Evolutionary conservation across 345 rosid species (phyloP).

Genomic region (Brassica rapa): DNA sequence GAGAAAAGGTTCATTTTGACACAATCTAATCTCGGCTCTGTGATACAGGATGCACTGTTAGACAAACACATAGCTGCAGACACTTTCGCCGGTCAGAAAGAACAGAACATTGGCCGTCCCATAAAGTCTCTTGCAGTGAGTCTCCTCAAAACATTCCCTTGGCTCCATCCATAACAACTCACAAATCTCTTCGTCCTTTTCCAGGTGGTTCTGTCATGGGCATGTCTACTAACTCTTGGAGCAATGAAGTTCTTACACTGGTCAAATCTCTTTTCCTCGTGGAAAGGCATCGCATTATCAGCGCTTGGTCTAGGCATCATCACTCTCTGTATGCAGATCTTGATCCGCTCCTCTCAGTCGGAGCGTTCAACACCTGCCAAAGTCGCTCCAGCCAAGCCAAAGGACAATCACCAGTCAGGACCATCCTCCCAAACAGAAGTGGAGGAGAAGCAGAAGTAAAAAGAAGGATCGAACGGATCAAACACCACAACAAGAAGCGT

Average conservation of each 20-base stretch:
- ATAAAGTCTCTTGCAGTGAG: slow-evolving; percentile 71
- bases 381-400: slow-evolving; percentile 66
- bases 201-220: slow-evolving; percentile 77
- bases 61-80: slow-evolving; percentile 71
- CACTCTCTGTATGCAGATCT: slow-evolving; percentile 74
- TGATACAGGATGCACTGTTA: slow-evolving; percentile 65
- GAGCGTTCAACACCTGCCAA: slow-evolving; percentile 82
- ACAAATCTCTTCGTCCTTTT: neutral
- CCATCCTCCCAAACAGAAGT: slow-evolving; percentile 38
- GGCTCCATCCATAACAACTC: neutral
- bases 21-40: slow-evolving; percentile 2
- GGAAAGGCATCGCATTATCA: slow-evolving; percentile 72
- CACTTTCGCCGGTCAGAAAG: slow-evolving; percentile 66
- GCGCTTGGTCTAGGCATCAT: slow-evolving; percentile 55
- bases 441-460: slow-evolving; percentile 48
- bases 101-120: slow-evolving; percentile 70
- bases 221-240: slow-evolving; percentile 52
- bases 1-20: neutral
- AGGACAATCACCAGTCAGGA: slow-evolving; percentile 32
- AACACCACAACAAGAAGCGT: slow-evolving; percentile 30
- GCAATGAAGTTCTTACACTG: slow-evolving; percentile 60
- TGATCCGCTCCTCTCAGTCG: slow-evolving; percentile 79
- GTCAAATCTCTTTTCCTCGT: slow-evolving; percentile 67
- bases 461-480: slow-evolving; percentile 16
- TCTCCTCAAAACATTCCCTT: neutral